Conservation (phyloP, 768 basidiomycete genomes). For the Boletus sp. region DNA sequence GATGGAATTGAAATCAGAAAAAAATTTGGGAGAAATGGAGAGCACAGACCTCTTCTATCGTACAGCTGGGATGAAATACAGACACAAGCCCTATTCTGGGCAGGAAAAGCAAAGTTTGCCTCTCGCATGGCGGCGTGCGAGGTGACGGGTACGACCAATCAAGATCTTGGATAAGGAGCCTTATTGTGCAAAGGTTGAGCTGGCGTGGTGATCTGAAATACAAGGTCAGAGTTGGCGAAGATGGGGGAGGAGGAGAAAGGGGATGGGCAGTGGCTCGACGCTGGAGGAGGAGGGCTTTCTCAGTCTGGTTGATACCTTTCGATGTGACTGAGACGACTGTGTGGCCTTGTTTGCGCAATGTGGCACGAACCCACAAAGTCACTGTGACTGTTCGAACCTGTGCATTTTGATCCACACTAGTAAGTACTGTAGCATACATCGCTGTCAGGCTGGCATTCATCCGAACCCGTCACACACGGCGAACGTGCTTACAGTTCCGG, state of each 20-base stretch:
- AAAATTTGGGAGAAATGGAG: neutral
- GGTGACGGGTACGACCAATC: slow-evolving; percentile 16
- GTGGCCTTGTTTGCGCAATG: slow-evolving; percentile 30
- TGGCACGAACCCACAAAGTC: slow-evolving; percentile 21
- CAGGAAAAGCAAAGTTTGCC: slow-evolving; percentile 92
- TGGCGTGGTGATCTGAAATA: neutral
- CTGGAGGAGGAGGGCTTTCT: slow-evolving; percentile 7
- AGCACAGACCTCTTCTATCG: slow-evolving; percentile 80
- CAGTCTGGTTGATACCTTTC: slow-evolving; percentile 28
- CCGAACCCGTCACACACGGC: no score
- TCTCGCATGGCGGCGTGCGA: slow-evolving; percentile 68
- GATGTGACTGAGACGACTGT: slow-evolving; percentile 33
- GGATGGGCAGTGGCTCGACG: slow-evolving; percentile 15
- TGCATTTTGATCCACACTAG: neutral
- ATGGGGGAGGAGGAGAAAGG: slow-evolving; percentile 7
- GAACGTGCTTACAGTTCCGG: no score
- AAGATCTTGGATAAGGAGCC: slow-evolving; percentile 14
- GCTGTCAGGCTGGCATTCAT: no score
- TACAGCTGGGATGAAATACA: slow-evolving; percentile 94
- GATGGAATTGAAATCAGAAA: slow-evolving; percentile 4
- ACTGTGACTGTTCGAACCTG: neutral
- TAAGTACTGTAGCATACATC: no score
- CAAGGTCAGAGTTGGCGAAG: neutral
- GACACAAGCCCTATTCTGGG: slow-evolving; percentile 92
- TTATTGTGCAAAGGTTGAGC: neutral